A percentile compares a stretch with the other conserved stretches of the same genome.
Conservation (phyloP, 2,329 filamentous ascomycete species). For the Aspergillus vadensis region DNA sequence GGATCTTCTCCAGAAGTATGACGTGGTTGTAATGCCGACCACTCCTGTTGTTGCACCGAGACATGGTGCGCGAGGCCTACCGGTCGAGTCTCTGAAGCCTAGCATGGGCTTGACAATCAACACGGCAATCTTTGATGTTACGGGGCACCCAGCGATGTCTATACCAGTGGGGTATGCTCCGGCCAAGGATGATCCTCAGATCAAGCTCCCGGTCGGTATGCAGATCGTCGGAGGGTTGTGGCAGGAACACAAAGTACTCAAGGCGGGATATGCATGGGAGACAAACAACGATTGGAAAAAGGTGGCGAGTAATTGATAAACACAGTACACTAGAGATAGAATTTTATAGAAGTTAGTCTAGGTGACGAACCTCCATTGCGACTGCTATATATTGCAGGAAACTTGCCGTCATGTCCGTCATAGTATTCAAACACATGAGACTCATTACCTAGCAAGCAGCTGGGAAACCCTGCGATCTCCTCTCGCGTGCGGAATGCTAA, state of each 20-base stretch:
- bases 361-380: not conserved
- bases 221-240: slow-evolving; percentile 54
- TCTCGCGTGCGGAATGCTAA: no score
- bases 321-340: not conserved
- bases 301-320: slow-evolving; percentile 4
- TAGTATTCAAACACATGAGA: no score
- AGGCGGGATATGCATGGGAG: slow-evolving; percentile 29
- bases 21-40: slow-evolving; percentile 47
- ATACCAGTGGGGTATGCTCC: slow-evolving; percentile 53
- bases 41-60: slow-evolving; percentile 31
- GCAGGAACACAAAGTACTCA: slow-evolving; percentile 30
- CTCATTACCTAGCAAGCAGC: no score
- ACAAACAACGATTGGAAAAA: slow-evolving; percentile 28
- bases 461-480: no score
- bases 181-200: slow-evolving; percentile 23
- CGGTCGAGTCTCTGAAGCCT: slow-evolving; percentile 32
- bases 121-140: slow-evolving; percentile 60
- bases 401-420: no score
- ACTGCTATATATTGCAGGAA: not conserved
- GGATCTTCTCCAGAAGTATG: slow-evolving; percentile 42
- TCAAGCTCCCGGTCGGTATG: slow-evolving; percentile 55
- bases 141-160: slow-evolving; percentile 58
- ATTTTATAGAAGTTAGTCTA: not conserved
- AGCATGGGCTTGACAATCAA: slow-evolving; percentile 58
- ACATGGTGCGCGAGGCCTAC: slow-evolving; percentile 27